Conservation (phyloP, 495 filamentous ascomycete species). For the Parathielavia hyrcaniae region DNA sequence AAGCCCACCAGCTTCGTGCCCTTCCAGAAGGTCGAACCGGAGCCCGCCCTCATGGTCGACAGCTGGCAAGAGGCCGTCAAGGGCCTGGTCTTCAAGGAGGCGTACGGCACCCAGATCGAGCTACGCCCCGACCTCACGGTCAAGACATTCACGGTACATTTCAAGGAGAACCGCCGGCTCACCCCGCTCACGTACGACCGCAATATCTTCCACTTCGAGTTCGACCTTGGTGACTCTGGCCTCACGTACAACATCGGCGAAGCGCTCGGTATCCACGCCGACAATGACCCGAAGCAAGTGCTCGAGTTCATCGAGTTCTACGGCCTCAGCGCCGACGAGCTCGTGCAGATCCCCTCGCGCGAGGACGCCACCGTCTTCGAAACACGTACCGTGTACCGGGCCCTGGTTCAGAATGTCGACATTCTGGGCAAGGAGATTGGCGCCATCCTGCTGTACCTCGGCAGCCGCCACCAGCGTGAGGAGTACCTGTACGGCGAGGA, state of each 20-base stretch:
- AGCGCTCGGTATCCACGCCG: slow-evolving; percentile 92
- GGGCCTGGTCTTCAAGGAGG: slow-evolving; percentile 89
- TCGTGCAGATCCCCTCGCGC: slow-evolving; percentile 85
- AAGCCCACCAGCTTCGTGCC: slow-evolving; percentile 70
- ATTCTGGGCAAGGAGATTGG: slow-evolving; percentile 97
- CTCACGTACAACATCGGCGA: slow-evolving; percentile 96
- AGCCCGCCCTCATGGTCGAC: slow-evolving; percentile 58
- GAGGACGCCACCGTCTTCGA: slow-evolving; percentile 73
- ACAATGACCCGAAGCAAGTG: slow-evolving; percentile 78
- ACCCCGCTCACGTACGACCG: slow-evolving; percentile 87
- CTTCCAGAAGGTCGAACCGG: slow-evolving; percentile 70
- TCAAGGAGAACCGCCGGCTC: slow-evolving; percentile 90
- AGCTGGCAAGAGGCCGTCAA: slow-evolving; percentile 79
- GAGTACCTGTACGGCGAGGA: slow-evolving; percentile 99
- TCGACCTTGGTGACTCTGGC: slow-evolving; percentile 83
- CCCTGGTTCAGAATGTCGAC: slow-evolving; percentile 90
- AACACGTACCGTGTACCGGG: slow-evolving; percentile 88
- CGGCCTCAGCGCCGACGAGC: slow-evolving; percentile 68
- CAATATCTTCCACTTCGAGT: slow-evolving; percentile 99
- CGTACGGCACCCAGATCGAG: slow-evolving; percentile 63
- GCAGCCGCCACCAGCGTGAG: slow-evolving; percentile 91
- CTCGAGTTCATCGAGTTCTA: slow-evolving; percentile 83
- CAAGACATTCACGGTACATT: slow-evolving; percentile 80
- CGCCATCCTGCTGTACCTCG: slow-evolving; percentile 90
- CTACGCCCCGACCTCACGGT: slow-evolving; percentile 79